Conservation (phyloP, 805 yeast species). For the Pichia exigua region DNA sequence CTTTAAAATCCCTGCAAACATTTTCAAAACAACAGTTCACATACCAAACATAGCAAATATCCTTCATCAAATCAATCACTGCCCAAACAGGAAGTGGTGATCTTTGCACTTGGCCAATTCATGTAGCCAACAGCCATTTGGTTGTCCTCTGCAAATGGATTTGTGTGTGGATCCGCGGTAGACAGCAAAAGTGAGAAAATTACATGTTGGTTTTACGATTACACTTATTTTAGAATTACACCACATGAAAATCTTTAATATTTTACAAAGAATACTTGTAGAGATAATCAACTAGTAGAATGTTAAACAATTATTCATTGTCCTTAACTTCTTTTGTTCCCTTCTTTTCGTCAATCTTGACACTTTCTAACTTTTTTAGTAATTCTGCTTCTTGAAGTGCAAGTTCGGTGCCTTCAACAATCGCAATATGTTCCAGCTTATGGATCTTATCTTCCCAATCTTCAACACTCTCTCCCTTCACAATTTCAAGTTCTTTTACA, state of each 20-base stretch:
- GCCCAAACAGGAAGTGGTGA: not conserved
- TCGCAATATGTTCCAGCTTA: constrained; percentile 76
- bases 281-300: too few relatives aligned
- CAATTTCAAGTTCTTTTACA: constrained; percentile 67
- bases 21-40: too few relatives aligned
- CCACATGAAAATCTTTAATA: too few relatives aligned
- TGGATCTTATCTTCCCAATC: constrained; percentile 81
- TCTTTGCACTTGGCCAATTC: not conserved
- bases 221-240: too few relatives aligned
- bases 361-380: not conserved
- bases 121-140: not conserved
- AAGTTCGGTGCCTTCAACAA: constrained; percentile 79
- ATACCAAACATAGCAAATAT: too few relatives aligned
- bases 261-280: too few relatives aligned
- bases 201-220: too few relatives aligned
- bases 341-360: not conserved
- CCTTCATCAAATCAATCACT: not conserved
- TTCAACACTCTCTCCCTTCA: constrained; percentile 68
- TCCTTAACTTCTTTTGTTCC: not conserved
- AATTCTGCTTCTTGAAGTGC: constrained; percentile 20
- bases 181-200: too few relatives aligned
- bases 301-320: not conserved
- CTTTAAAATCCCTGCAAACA: not conserved
- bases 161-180: not conserved
- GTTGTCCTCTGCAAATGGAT: not conserved